Evolutionary conservation across 169 alveolate genomes (phyloP).

Genomic region (Besnoitia besnoiti): DNA sequence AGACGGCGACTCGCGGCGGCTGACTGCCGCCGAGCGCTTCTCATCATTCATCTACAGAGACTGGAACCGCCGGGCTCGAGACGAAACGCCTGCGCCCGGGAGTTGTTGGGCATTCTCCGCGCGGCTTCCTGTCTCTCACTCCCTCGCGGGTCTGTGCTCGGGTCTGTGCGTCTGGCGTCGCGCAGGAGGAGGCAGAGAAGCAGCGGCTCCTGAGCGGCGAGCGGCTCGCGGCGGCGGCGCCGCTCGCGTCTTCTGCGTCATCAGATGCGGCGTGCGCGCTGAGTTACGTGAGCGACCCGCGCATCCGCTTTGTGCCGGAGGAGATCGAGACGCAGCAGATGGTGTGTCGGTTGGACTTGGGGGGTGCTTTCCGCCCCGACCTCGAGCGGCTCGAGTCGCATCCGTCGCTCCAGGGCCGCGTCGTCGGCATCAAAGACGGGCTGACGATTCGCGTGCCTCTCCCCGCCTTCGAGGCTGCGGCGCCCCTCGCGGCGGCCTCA

Average conservation of each 20-base stretch:
- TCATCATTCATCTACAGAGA: no score
- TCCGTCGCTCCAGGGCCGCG: slow-evolving; percentile 43
- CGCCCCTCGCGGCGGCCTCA: not conserved
- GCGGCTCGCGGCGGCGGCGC: not conserved
- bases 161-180: not conserved
- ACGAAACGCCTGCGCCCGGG: no score
- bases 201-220: not conserved
- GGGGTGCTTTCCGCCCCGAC: slow-evolving; percentile 48
- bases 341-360: slow-evolving; percentile 62
- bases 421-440: slow-evolving; percentile 55
- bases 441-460: slow-evolving; percentile 47
- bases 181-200: not conserved
- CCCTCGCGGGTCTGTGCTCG: not conserved
- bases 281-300: slow-evolving; percentile 35
- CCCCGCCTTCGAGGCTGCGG: not conserved
- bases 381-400: not conserved
- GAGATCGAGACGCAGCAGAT: slow-evolving; percentile 43
- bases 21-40: no score
- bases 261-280: not conserved
- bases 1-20: not conserved
- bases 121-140: no score
- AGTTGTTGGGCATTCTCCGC: no score
- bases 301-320: slow-evolving; percentile 48
- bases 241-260: not conserved
- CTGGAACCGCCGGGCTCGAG: no score